Evolutionary conservation across 352 stramenopile genomes (phyloP).

Genomic region (Aphanomyces astaci): DNA sequence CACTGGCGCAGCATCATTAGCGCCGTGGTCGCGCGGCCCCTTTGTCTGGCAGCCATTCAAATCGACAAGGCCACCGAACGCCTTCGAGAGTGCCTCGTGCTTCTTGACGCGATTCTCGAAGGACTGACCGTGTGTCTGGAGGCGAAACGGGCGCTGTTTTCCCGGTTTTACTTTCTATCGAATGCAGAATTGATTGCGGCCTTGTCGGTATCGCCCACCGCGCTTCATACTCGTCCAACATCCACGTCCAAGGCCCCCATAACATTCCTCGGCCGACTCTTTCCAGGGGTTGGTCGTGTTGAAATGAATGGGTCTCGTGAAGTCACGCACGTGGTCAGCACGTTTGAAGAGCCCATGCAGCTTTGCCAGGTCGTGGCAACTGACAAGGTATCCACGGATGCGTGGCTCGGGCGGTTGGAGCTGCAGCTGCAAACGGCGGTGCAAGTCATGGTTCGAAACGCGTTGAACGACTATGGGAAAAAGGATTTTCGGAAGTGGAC

Average conservation of each 20-base stretch:
- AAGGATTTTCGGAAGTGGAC: slow-evolving; percentile 83
- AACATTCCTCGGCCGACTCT: slow-evolving; percentile 38
- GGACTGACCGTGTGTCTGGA: slow-evolving; percentile 44
- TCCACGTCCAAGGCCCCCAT: background rate
- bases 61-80: slow-evolving; percentile 30
- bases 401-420: slow-evolving; percentile 60
- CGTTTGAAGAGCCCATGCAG: slow-evolving; percentile 42
- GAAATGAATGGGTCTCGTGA: slow-evolving; percentile 43
- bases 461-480: slow-evolving; percentile 47
- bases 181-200: slow-evolving; percentile 47
- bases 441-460: slow-evolving; percentile 52
- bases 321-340: slow-evolving; percentile 48
- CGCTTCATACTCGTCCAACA: background rate
- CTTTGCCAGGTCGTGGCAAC: slow-evolving; percentile 51
- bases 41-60: slow-evolving; percentile 35
- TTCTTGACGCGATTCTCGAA: slow-evolving; percentile 42
- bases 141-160: slow-evolving; percentile 41
- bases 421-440: slow-evolving; percentile 51
- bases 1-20: slow-evolving; percentile 33
- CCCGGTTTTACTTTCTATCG: slow-evolving; percentile 61
- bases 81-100: slow-evolving; percentile 31
- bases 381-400: slow-evolving; percentile 27
- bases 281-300: slow-evolving; percentile 45
- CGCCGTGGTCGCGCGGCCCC: slow-evolving; percentile 28
- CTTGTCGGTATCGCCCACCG: slow-evolving; percentile 27